phyloP scores from a whole-genome alignment of 495 filamentous ascomycete species.

The Tuber indicum region DNA sequence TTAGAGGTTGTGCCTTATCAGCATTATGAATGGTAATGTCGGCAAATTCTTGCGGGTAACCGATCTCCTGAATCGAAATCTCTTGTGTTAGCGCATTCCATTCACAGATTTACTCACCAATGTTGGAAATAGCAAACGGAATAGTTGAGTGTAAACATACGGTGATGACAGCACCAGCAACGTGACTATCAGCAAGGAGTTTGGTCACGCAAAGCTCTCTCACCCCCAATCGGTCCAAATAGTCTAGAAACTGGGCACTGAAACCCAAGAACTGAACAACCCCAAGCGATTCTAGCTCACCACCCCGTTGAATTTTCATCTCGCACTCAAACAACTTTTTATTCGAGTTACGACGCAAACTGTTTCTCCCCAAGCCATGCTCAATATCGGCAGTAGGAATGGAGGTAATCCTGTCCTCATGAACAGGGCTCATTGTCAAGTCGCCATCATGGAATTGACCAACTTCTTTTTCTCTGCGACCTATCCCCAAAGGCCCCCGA shows the following conservation, averaged over 20 bases:
- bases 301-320: slow-evolving; percentile 38
- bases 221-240: background rate
- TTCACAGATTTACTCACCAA: background rate
- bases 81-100: slow-evolving; percentile 14
- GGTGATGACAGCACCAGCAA: background rate
- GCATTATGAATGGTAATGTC: slow-evolving; percentile 31
- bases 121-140: background rate
- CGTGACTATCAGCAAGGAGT: slow-evolving; percentile 37
- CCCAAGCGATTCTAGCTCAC: slow-evolving; percentile 43
- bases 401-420: background rate
- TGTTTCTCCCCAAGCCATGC: background rate
- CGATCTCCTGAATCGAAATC: slow-evolving; percentile 25
- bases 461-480: background rate
- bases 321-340: slow-evolving; percentile 35
- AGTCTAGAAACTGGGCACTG: background rate
- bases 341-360: background rate
- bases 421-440: background rate
- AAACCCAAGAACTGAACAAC: slow-evolving; percentile 46
- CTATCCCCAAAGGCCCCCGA: background rate
- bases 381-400: background rate
- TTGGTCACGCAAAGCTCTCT: slow-evolving; percentile 20
- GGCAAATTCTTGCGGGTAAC: slow-evolving; percentile 31
- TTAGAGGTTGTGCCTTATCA: slow-evolving; percentile 27
- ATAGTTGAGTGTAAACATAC: background rate
- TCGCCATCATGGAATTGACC: background rate